phyloP scores from a whole-genome alignment of 2,329 filamentous ascomycete genomes.

The Clarireedia paspali region DNA sequence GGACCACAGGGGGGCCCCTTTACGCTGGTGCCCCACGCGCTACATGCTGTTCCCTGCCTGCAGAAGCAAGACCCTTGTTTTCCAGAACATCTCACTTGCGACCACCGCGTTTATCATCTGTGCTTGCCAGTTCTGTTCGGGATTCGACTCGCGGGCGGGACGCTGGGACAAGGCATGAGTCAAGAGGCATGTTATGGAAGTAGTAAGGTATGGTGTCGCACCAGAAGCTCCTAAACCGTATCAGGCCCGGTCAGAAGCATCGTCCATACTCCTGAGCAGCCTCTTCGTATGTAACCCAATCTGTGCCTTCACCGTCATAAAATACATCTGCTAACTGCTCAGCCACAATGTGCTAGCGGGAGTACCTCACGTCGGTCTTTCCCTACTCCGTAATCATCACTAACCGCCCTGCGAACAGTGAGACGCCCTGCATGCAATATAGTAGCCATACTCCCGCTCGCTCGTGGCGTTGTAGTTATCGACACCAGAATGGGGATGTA shows the following conservation, averaged over 20 bases:
- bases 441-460: background rate
- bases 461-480: background rate
- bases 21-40: constrained; percentile 1
- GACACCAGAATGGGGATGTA: background rate
- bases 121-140: background rate
- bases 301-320: constrained; percentile 4
- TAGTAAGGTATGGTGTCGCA: constrained; percentile 1
- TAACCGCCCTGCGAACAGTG: constrained; percentile 6
- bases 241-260: background rate
- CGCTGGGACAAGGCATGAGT: background rate
- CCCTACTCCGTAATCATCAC: background rate
- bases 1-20: background rate
- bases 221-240: background rate
- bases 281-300: background rate
- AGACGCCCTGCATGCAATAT: background rate
- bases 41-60: background rate
- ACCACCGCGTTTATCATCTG: constrained; percentile 2
- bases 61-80: background rate
- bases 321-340: background rate
- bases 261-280: constrained; percentile 2
- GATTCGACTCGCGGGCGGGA: background rate
- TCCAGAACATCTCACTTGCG: constrained; percentile 1
- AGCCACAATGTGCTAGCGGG: constrained; percentile 5
- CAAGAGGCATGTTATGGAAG: background rate
- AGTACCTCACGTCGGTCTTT: background rate